Conservation (phyloP, 2,329 filamentous ascomycete genomes). For the Pyricularia sp. region DNA sequence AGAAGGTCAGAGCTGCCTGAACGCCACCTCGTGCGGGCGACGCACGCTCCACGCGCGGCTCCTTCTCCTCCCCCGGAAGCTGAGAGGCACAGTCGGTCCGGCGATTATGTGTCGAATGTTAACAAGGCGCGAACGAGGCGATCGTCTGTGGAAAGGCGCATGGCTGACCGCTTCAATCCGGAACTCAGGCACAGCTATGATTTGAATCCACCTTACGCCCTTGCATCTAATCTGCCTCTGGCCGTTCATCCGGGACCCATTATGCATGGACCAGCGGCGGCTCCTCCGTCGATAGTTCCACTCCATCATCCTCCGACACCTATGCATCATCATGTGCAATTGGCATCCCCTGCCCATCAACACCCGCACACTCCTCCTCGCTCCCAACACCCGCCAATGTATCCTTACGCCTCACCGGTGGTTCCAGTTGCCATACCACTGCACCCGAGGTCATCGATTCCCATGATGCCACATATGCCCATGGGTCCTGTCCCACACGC, state of each 20-base stretch:
- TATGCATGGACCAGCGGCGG: constrained; percentile 12
- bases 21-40: neutral
- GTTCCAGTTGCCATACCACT: neutral
- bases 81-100: constrained; percentile 24
- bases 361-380: constrained; percentile 4
- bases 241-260: constrained; percentile 6
- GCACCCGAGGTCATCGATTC: constrained; percentile 2
- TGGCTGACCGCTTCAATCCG: constrained; percentile 38
- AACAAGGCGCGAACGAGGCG: constrained; percentile 31
- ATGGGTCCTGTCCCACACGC: constrained; percentile 20
- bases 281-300: constrained; percentile 10
- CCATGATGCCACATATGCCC: constrained; percentile 6
- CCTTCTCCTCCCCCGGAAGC: constrained; percentile 15
- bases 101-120: constrained; percentile 34
- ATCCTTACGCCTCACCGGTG: neutral
- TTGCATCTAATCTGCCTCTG: constrained; percentile 8
- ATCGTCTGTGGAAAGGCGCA: constrained; percentile 36
- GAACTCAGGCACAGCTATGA: constrained; percentile 17
- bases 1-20: neutral
- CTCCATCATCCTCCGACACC: neutral
- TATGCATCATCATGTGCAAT: constrained; percentile 2
- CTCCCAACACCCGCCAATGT: constrained; percentile 9
- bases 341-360: constrained; percentile 1
- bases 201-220: neutral
- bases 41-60: neutral